Conservation (phyloP, 75 land plant genomes). For the Cryptomeria japonica region DNA sequence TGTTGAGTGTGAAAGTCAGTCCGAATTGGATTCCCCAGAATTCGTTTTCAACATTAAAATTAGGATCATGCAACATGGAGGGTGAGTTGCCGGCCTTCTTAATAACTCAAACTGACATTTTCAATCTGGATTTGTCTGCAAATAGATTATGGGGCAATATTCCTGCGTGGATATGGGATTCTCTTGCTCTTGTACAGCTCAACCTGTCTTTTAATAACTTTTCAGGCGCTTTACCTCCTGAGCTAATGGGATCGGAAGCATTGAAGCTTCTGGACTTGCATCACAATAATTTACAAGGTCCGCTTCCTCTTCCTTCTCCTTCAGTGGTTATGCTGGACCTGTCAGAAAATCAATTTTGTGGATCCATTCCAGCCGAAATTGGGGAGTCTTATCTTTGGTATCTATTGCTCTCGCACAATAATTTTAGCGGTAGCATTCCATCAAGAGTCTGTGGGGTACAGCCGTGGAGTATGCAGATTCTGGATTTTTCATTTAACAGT, state of each 20-base stretch:
- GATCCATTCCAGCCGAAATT: slow-evolving; percentile 14
- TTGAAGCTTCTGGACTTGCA: neutral
- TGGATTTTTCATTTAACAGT: slow-evolving; percentile 42
- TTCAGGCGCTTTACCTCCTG: neutral
- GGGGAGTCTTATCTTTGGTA: neutral
- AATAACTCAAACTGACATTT: neutral
- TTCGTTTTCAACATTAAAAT: neutral
- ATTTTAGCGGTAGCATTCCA: slow-evolving; percentile 39
- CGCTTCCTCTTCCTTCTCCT: neutral
- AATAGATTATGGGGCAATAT: neutral
- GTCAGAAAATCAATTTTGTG: slow-evolving; percentile 12
- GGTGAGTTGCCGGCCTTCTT: neutral
- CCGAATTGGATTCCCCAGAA: neutral
- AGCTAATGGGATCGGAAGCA: neutral
- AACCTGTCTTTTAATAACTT: neutral
- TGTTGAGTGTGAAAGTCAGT: neutral
- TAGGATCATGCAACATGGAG: neutral
- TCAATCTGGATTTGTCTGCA: neutral
- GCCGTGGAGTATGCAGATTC: slow-evolving; percentile 17
- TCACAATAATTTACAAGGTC: neutral
- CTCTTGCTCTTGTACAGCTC: neutral
- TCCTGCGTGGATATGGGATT: neutral
- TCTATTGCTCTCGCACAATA: slow-evolving; percentile 36
- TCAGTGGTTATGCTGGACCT: neutral
- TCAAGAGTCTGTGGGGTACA: slow-evolving; percentile 23